These are phyloP conservation scores for Penicillium daleae DNA, from an alignment of 495 filamentous ascomycete species.

Conservation along the genomic window DNA sequence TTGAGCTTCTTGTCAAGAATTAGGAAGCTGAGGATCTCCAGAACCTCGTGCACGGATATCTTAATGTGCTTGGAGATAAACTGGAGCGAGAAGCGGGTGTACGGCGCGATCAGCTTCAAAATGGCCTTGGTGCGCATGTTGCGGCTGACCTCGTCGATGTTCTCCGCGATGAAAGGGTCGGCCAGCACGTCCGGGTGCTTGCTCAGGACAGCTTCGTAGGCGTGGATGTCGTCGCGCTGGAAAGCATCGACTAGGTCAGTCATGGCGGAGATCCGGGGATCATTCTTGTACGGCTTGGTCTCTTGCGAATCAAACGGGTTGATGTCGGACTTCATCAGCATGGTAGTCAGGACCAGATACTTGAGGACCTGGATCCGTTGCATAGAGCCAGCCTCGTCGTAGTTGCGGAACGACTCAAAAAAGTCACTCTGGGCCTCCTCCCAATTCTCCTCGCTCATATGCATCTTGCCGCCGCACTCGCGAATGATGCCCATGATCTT, in stretches of 20 bases:
- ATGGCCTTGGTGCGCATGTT: slow-evolving; percentile 98
- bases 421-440: slow-evolving; percentile 96
- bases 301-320: slow-evolving; percentile 99
- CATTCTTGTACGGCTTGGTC: slow-evolving; percentile 98
- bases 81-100: slow-evolving; percentile 83
- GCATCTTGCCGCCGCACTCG: slow-evolving; percentile 99
- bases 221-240: slow-evolving; percentile 91
- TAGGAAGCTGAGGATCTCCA: slow-evolving; percentile 90
- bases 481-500: slow-evolving; percentile 99
- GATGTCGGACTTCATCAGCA: slow-evolving; percentile 99
- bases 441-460: slow-evolving; percentile 99
- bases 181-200: slow-evolving; percentile 86
- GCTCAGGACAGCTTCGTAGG: slow-evolving; percentile 84
- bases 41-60: slow-evolving; percentile 81
- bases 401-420: slow-evolving; percentile 98
- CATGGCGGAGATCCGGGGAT: slow-evolving; percentile 94
- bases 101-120: slow-evolving; percentile 90
- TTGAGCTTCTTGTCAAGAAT: slow-evolving; percentile 87
- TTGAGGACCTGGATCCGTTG: slow-evolving; percentile 97
- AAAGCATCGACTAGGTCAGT: slow-evolving; percentile 96
- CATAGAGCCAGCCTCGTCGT: slow-evolving; percentile 95
- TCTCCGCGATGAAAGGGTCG: slow-evolving; percentile 97
- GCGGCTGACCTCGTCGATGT: slow-evolving; percentile 97
- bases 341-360: slow-evolving; percentile 92
- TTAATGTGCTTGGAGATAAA: slow-evolving; percentile 87